Conservation (phyloP, 2,329 filamentous ascomycete genomes). For the Trichoderma gracile region DNA sequence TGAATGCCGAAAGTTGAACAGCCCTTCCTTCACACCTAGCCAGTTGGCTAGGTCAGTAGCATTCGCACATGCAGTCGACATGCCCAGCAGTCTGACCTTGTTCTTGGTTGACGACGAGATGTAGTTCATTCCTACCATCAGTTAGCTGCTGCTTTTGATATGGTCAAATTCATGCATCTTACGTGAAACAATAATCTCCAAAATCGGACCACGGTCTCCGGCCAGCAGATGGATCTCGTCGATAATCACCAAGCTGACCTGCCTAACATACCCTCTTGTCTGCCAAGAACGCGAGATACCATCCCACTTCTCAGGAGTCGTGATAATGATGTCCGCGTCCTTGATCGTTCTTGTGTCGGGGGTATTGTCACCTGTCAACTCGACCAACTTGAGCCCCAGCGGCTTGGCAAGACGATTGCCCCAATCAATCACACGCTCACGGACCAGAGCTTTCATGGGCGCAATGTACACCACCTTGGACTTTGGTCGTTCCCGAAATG, state of each 20-base stretch:
- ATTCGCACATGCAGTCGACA: slow-evolving; percentile 98
- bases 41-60: slow-evolving; percentile 92
- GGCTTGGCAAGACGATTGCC: slow-evolving; percentile 75
- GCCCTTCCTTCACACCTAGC: slow-evolving; percentile 91
- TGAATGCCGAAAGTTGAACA: slow-evolving; percentile 97
- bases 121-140: slow-evolving; percentile 83
- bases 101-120: slow-evolving; percentile 92
- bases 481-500: slow-evolving; percentile 88
- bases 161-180: slow-evolving; percentile 28
- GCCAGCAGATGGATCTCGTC: slow-evolving; percentile 98
- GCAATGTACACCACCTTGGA: slow-evolving; percentile 99
- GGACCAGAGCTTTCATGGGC: slow-evolving; percentile 97
- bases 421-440: slow-evolving; percentile 97
- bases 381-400: slow-evolving; percentile 86
- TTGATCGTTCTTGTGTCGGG: slow-evolving; percentile 94
- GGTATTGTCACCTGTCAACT: slow-evolving; percentile 95
- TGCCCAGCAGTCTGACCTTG: slow-evolving; percentile 87
- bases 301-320: slow-evolving; percentile 99
- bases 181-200: slow-evolving; percentile 90
- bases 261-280: slow-evolving; percentile 90
- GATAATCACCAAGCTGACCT: slow-evolving; percentile 95
- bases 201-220: slow-evolving; percentile 91
- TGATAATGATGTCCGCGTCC: slow-evolving; percentile 96
- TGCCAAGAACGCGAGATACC: slow-evolving; percentile 99
- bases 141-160: background rate